phyloP scores from a whole-genome alignment of 495 filamentous ascomycete genomes.

The Cercophora newfieldiana region DNA sequence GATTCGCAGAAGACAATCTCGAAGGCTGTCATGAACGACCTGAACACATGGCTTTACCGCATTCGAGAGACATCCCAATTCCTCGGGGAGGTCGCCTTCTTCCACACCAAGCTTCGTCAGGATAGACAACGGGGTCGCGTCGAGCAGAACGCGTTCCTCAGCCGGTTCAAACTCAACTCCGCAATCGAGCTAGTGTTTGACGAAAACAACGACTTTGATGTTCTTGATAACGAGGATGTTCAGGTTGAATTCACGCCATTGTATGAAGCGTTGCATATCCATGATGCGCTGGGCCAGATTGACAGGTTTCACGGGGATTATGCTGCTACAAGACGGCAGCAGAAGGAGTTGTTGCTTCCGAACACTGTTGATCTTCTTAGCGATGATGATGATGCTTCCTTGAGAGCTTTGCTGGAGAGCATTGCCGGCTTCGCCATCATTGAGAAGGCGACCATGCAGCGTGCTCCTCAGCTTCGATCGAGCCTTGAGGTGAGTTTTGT shows the following conservation, averaged over 20 bases:
- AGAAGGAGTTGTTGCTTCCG: conserved; percentile 88
- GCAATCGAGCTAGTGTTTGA: conserved; percentile 94
- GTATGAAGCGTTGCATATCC: conserved; percentile 95
- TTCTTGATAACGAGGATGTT: conserved; percentile 89
- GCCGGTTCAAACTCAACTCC: conserved; percentile 88
- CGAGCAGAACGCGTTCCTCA: conserved; percentile 67
- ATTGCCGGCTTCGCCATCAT: conserved; percentile 97
- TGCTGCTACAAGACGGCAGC: conserved; percentile 80
- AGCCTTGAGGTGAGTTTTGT: conserved; percentile 67
- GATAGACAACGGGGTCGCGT: conserved; percentile 77
- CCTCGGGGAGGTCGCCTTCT: conserved; percentile 94
- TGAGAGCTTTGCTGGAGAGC: conserved; percentile 85
- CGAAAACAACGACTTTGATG: conserved; percentile 91
- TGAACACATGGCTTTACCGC: conserved; percentile 96
- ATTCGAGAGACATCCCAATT: conserved; percentile 96
- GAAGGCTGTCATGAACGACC: conserved; percentile 93
- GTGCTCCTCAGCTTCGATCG: conserved; percentile 78
- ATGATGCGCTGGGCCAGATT: conserved; percentile 88
- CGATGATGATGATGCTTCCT: conserved; percentile 64
- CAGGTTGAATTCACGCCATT: conserved; percentile 93
- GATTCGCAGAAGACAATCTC: conserved; percentile 90
- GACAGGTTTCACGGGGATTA: conserved; percentile 91
- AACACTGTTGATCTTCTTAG: conserved; percentile 69
- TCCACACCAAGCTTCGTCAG: conserved; percentile 87
- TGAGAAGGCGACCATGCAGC: conserved; percentile 89